Conservation (phyloP, 257 asterid species). For the Solanum raphanifolium region DNA sequence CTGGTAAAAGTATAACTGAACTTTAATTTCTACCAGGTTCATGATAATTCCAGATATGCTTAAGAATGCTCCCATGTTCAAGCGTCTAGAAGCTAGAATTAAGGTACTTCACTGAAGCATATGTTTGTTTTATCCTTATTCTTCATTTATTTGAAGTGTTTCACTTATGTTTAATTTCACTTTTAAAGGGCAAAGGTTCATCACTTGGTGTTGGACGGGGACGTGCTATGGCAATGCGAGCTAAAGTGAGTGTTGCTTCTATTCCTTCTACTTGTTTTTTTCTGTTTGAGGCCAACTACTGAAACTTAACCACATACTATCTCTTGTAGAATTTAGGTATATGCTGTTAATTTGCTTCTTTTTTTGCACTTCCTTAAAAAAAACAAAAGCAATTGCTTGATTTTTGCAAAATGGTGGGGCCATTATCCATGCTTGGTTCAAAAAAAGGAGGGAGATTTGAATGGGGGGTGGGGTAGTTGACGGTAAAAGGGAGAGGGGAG, state of each 20-base stretch:
- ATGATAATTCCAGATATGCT: slow-evolving; percentile 99
- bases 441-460: not conserved
- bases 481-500: not conserved
- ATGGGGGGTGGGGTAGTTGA: not conserved
- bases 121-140: not conserved
- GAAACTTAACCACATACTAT: not conserved
- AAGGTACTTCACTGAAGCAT: slow-evolving; percentile 42
- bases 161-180: slow-evolving; percentile 10
- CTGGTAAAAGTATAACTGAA: not conserved
- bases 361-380: not conserved
- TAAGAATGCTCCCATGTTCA: slow-evolving; percentile 98
- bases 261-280: not conserved
- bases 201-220: slow-evolving; percentile 97
- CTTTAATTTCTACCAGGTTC: slow-evolving; percentile 45
- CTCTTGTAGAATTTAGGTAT: not conserved
- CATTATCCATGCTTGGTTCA: not conserved
- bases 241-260: slow-evolving; percentile 49
- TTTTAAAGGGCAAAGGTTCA: slow-evolving; percentile 85
- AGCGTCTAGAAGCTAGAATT: slow-evolving; percentile 87
- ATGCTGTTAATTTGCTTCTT: not conserved
- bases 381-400: not conserved
- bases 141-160: not conserved
- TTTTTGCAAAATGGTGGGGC: not conserved
- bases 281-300: not conserved
- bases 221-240: slow-evolving; percentile 96